Evolutionary conservation across 768 basidiomycete genomes (phyloP).

Genomic region (Boletus reticulatus): DNA sequence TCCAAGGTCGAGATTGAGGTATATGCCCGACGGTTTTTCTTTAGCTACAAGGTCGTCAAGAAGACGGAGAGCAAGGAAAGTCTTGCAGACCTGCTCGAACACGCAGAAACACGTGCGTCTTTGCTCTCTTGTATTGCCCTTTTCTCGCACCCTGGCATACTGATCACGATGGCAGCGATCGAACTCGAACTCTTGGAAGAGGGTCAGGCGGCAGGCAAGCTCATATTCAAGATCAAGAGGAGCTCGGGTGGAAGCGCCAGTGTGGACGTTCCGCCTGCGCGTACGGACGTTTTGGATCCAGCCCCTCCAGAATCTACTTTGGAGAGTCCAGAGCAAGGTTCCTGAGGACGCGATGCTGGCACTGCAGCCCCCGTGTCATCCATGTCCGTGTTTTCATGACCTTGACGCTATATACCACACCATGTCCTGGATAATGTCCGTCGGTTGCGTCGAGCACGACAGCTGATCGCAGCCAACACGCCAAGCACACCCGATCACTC

Average conservation of each 20-base stretch:
- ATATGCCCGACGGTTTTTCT: slow-evolving; percentile 31
- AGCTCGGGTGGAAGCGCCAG: slow-evolving; percentile 1
- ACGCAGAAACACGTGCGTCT: slow-evolving; percentile 28
- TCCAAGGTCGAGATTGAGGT: slow-evolving; percentile 35
- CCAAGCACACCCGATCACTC: background rate
- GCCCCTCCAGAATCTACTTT: background rate
- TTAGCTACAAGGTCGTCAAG: slow-evolving; percentile 33
- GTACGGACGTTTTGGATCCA: background rate
- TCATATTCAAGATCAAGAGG: slow-evolving; percentile 27
- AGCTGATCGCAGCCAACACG: background rate
- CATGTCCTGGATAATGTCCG: slow-evolving; percentile 13
- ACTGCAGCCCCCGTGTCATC: background rate
- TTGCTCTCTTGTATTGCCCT: background rate
- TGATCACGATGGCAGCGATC: slow-evolving; percentile 18
- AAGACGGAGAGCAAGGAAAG: slow-evolving; percentile 35
- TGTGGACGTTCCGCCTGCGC: background rate
- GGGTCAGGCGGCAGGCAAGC: slow-evolving; percentile 29
- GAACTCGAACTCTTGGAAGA: slow-evolving; percentile 33
- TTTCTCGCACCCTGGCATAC: background rate
- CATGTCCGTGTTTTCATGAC: slow-evolving; percentile 2
- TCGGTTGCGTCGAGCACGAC: background rate
- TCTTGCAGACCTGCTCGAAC: slow-evolving; percentile 31
- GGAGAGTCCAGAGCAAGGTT: background rate
- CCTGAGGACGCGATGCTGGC: background rate
- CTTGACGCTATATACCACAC: background rate